Evolutionary conservation across 1,284 basidiomycete species (phyloP).

Genomic region (Melampsora americana): DNA sequence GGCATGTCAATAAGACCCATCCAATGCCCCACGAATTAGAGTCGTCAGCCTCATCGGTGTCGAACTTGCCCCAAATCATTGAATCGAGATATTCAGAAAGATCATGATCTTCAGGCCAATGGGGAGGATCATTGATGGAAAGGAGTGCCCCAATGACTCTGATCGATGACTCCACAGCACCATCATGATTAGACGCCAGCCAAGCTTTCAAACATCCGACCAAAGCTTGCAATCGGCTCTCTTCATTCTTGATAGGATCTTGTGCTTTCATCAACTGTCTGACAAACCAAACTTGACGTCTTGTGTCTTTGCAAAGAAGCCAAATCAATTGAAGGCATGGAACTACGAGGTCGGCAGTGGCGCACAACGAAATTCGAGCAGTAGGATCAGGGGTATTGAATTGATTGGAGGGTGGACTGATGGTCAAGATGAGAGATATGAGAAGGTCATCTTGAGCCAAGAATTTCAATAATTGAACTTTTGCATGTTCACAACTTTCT

Average conservation of each 20-base stretch:
- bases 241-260: slow-evolving; percentile 17
- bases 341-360: slow-evolving; percentile 24
- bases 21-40: slow-evolving; percentile 3
- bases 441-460: slow-evolving; percentile 11
- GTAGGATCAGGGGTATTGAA: not conserved
- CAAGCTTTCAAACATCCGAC: slow-evolving; percentile 21
- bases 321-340: slow-evolving; percentile 42
- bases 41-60: not conserved
- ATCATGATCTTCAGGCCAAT: slow-evolving; percentile 28
- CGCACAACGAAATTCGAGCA: not conserved
- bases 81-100: slow-evolving; percentile 32
- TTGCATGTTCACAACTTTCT: slow-evolving; percentile 35
- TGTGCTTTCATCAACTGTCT: slow-evolving; percentile 34
- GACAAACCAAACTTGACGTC: slow-evolving; percentile 34
- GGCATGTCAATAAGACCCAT: slow-evolving; percentile 30
- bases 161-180: slow-evolving; percentile 30
- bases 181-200: slow-evolving; percentile 40
- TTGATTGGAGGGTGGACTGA: slow-evolving; percentile 17
- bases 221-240: slow-evolving; percentile 29
- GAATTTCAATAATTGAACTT: slow-evolving; percentile 10
- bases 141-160: slow-evolving; percentile 30
- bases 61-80: slow-evolving; percentile 26
- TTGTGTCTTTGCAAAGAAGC: slow-evolving; percentile 40
- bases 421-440: slow-evolving; percentile 13
- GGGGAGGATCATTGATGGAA: slow-evolving; percentile 38